A percentile compares a stretch with the other conserved stretches of the same genome.
Conservation (phyloP, 176 grass and related monocot species). For the Pontederia paniculata region DNA sequence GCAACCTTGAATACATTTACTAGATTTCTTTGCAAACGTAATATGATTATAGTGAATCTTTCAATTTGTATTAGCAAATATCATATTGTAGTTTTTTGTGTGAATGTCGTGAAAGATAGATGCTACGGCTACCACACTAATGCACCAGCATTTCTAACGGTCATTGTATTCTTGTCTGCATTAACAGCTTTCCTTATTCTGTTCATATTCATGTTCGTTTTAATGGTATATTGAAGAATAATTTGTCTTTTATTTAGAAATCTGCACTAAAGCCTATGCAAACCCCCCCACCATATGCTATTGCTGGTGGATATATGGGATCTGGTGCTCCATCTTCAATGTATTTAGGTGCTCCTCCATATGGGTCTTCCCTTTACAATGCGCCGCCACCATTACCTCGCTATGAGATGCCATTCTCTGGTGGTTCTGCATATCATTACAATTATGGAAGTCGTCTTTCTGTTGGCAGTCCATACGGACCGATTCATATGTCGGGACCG, state of each 20-base stretch:
- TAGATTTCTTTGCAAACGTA: no score
- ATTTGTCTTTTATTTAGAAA: slow-evolving; percentile 27
- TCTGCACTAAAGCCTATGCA: slow-evolving; percentile 39
- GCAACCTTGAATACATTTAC: no score
- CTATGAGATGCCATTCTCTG: slow-evolving; percentile 50
- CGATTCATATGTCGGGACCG: slow-evolving; percentile 48
- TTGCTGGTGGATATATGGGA: slow-evolving; percentile 42
- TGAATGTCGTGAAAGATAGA: no score
- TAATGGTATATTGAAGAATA: background rate
- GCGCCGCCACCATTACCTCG: slow-evolving; percentile 36
- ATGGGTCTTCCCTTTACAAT: slow-evolving; percentile 41
- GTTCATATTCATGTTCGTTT: background rate
- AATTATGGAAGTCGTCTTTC: slow-evolving; percentile 46
- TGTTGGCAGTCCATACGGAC: slow-evolving; percentile 57
- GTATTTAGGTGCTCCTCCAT: slow-evolving; percentile 53
- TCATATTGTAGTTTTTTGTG: no score
- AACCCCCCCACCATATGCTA: slow-evolving; percentile 31
- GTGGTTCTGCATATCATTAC: slow-evolving; percentile 58
- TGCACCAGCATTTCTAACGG: no score
- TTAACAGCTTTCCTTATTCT: no score
- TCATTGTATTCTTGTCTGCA: no score
- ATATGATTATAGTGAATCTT: no score
- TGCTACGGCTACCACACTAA: no score
- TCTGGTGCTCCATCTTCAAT: slow-evolving; percentile 48
- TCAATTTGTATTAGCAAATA: no score